Evolutionary conservation across 192 early-diverging fungal genomes (phyloP).

Genomic region (Coemansia sp.): DNA sequence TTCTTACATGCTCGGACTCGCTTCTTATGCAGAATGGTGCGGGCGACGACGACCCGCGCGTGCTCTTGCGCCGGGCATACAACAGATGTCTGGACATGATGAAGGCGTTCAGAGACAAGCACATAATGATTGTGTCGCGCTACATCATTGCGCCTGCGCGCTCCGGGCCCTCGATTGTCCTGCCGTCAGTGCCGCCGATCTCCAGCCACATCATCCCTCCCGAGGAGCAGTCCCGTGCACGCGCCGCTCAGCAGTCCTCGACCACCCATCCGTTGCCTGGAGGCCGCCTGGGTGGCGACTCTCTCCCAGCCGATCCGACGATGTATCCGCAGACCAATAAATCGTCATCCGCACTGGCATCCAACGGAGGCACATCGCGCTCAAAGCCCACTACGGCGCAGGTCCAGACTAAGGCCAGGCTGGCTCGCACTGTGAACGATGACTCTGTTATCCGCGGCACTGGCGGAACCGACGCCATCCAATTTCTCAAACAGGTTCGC

Average conservation of each 20-base stretch:
- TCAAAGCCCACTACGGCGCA: not conserved
- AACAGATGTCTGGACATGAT: slow-evolving; percentile 80
- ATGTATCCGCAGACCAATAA: slow-evolving; percentile 55
- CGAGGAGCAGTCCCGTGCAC: slow-evolving; percentile 15
- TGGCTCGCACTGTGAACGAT: slow-evolving; percentile 64
- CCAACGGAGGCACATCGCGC: not conserved
- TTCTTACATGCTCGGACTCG: slow-evolving; percentile 40
- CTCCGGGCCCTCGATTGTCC: slow-evolving; percentile 66
- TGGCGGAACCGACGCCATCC: slow-evolving; percentile 84
- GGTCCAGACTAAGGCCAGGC: slow-evolving; percentile 23
- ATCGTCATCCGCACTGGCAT: not conserved
- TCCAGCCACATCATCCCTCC: slow-evolving; percentile 29
- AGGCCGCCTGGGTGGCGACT: slow-evolving; percentile 48
- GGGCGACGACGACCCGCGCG: slow-evolving; percentile 28
- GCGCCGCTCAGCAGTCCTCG: not conserved
- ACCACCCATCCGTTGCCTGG: slow-evolving; percentile 10
- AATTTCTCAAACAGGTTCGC: slow-evolving; percentile 88
- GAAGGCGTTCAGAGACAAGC: slow-evolving; percentile 84
- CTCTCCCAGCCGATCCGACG: slow-evolving; percentile 44
- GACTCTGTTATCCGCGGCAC: slow-evolving; percentile 69
- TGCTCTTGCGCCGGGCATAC: slow-evolving; percentile 64
- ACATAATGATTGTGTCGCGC: slow-evolving; percentile 87
- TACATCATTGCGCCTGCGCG: slow-evolving; percentile 87
- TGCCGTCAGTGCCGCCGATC: slow-evolving; percentile 26
- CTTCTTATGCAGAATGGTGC: slow-evolving; percentile 13